A percentile compares a stretch with the other conserved stretches of the same genome.
These are phyloP conservation scores for Hibiscus trionum DNA, from an alignment of 345 rosid genomes.

Conservation along the genomic window DNA sequence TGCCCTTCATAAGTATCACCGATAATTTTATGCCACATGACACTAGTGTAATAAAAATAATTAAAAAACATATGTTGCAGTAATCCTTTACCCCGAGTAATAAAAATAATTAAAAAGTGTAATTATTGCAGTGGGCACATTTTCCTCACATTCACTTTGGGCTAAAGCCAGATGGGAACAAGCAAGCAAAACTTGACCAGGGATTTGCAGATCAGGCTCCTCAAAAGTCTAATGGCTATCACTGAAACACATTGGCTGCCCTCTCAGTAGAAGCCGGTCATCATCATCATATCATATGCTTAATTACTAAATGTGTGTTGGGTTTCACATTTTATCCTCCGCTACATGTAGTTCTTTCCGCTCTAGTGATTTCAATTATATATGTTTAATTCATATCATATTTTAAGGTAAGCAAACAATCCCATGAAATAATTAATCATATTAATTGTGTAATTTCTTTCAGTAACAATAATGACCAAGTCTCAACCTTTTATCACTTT, in stretches of 20 bases:
- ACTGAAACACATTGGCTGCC: slow-evolving; percentile 25
- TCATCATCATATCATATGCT: slow-evolving; percentile 11
- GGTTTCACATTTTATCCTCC: not conserved
- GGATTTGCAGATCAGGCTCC: slow-evolving; percentile 35
- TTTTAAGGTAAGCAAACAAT: slow-evolving; percentile 4
- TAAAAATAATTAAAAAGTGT: not conserved
- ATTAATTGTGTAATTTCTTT: slow-evolving; percentile 4
- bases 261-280: slow-evolving; percentile 11
- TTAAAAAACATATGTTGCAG: too few relatives aligned
- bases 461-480: not conserved
- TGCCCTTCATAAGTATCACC: too few relatives aligned
- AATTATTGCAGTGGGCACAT: slow-evolving; percentile 69
- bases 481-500: not conserved
- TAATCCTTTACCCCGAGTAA: too few relatives aligned
- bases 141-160: slow-evolving; percentile 95
- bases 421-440: not conserved
- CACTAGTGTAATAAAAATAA: too few relatives aligned
- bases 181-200: slow-evolving; percentile 60
- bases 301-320: slow-evolving; percentile 2
- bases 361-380: not conserved
- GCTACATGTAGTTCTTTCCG: not conserved
- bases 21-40: too few relatives aligned
- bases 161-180: slow-evolving; percentile 69
- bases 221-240: slow-evolving; percentile 62
- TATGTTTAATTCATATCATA: not conserved